Evolutionary conservation across 2,329 filamentous ascomycete species (phyloP), one percentile per base, ranked within the genome.

Genomic region (Zymoseptoria brevis): DNA sequence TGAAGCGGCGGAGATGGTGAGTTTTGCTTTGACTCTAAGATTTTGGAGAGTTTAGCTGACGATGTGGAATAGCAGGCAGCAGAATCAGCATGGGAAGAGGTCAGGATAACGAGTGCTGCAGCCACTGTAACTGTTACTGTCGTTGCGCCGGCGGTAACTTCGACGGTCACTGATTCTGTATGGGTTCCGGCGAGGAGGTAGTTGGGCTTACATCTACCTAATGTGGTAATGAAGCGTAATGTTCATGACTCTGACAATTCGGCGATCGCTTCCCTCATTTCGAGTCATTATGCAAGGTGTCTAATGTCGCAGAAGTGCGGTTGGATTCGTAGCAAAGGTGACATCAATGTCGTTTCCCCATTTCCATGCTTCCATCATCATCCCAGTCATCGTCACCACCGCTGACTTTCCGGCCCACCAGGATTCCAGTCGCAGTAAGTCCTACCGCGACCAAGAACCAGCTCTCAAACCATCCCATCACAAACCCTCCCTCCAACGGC

Each of bases 381-480:
- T 67, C 62, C 53, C 60, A 62, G 70, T 84, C 81, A 51, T 72
- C 75, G 54, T 68, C 72, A 2, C 68, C 68, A 24, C 75, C 74
- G 0, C 74, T 76, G 1, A 90, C 76, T 69, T 83, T 86, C 62
- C 84, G 80, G 0, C 88, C 87, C 3, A 91, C 71, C 80, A 87
- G 89, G 21, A 95, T 85, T 0, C 88, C 89, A n/a, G 82, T 69
- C 1, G 81, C 85, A 1, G 90, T 94, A 11, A 81, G 69, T 0
- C 79, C 76, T 62, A 86, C 87, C 4, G 87, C 87, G 2, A 85
- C 71, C 58, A 96, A 73, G 72, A 95, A 96, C 86, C 90, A 93
- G 7, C 84, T 86, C 72, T 96, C 90, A 66, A 96, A 96, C 90
- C 90, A 96, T 29, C 83, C 80, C 68, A 95, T 86, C 4, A 89